Base-by-base conservation (phyloP, 768 basidiomycete genomes). In the Pulveroboletus sp. region DNA sequence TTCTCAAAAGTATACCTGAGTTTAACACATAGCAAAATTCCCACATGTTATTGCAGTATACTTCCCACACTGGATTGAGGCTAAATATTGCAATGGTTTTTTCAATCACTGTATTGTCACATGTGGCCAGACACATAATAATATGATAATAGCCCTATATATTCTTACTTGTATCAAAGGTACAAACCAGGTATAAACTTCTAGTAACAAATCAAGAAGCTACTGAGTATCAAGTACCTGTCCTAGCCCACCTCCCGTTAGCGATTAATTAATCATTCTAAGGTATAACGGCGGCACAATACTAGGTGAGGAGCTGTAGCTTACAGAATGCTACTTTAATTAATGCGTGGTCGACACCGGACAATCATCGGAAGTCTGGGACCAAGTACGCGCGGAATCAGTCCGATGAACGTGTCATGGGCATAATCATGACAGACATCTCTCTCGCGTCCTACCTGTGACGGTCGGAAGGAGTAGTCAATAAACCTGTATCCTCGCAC, bases 241-340 rank as follows among this genome's bases (percentile, higher is more conserved):
- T 6, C 21, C 32, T 24, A 27, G 10, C 33, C 8, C 17, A 8
- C 21, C 24, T 15, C 21, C 21, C 3, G 21, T 21, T 21, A 21
- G 21, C 24, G 12, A 33, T 36, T 15, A 43, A 30, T 41, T 12
- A 8, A 43, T 37, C 21, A 9, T 32, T 28, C 11, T 31, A 57
- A 9, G 56, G 47, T 57, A 57, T 57, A 18, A 39, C 42, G 21
- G 15, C 47, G 38, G 30, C 33, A 36, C 41, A 45, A 3, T 32
- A 33, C n/a, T 42, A 31, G 31, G 43, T 36, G 46, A 49, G 46
- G 52, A 52, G 30, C 48, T 6, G 36, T 31, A 43, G 24, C 17
- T 43, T 14, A 17, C 32, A 35, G 8, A 28, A 18, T 27, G 28
- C 35, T 28, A 30, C 27, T 14, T 24, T 8, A 7, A 26, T 32